Percentiles rank a stretch among this genome's conserved stretches.
These are phyloP conservation scores for Lagenidium sp. DNA, from an alignment of 352 stramenopile species.

Conservation along the genomic window DNA sequence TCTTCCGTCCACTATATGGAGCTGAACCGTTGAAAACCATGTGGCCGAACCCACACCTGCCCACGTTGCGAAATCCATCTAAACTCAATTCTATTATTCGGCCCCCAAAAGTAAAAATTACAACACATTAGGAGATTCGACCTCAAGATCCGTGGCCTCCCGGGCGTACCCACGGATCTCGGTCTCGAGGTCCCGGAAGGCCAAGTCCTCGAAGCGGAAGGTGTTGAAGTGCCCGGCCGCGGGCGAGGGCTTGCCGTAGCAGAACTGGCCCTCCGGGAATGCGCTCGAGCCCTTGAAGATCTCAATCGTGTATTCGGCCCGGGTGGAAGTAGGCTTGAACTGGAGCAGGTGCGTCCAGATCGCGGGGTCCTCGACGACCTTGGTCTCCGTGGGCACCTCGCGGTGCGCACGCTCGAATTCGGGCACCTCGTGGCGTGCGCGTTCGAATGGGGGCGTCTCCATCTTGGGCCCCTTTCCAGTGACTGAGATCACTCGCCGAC, in stretches of 20 bases:
- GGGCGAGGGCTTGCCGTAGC: conserved; percentile 31
- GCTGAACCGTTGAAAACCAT: background rate
- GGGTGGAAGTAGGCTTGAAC: conserved; percentile 37
- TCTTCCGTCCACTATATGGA: conserved; percentile 8
- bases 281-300: conserved; percentile 24
- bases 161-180: conserved; percentile 12
- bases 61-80: too few relatives aligned
- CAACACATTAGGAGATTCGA: background rate
- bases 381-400: background rate
- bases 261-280: conserved; percentile 38
- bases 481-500: conserved; percentile 18
- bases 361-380: conserved; percentile 20
- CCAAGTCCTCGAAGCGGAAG: conserved; percentile 9
- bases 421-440: too few relatives aligned
- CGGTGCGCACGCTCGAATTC: too few relatives aligned
- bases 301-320: conserved; percentile 39
- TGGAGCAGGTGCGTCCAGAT: conserved; percentile 63
- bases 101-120: too few relatives aligned
- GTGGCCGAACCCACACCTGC: too few relatives aligned
- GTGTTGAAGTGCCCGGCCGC: conserved; percentile 17
- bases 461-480: too few relatives aligned
- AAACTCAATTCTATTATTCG: too few relatives aligned
- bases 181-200: conserved; percentile 7
- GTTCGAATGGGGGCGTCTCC: conserved; percentile 1
- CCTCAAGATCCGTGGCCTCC: conserved; percentile 10